Evolutionary conservation across 768 basidiomycete genomes (phyloP), one percentile per base, ranked within the genome.

Genomic region (Grammothele lineata): DNA sequence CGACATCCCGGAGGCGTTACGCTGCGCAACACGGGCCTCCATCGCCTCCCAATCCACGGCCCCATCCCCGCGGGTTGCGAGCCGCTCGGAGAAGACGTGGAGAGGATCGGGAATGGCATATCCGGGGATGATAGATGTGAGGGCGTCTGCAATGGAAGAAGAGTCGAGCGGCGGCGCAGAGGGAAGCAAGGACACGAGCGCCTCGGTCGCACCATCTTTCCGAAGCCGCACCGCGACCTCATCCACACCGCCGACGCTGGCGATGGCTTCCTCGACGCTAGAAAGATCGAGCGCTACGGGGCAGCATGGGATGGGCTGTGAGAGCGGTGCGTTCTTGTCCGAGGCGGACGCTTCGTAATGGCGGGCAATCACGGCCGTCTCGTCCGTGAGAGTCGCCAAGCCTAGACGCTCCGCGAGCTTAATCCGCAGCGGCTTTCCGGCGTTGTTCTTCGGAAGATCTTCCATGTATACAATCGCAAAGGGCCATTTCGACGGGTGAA

Each of bases 401-500:
- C 63, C 66, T n/a, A 75, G 62, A 0, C 75, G 69, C 37, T 64
- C 64, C 22, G 70, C 62, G 25, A 75, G 60, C 40, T 69, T 69
- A 56, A 74, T 73, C 10, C 74, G 68, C 10, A 74, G 61, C n/a
- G 71, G 69, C 57, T 76, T 75, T 37, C 74, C 74, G 23, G 72
- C 70, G 39, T 64, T 70, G 59, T 75, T 75, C 60, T 73, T 74
- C 8, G 75, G 75, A 4, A 76, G 50, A 43, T 70, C 69, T 32
- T 68, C 62, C 68, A 76, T 75, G 54, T 73, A 76, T 14, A 76
- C 68, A 26, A 76, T 51, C 1, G 63, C 67, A 53, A 70, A 75
- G 0, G 75, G 75, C 75, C 75, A 76, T 58, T 74, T 75, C 5
- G 72, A 71, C 12, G 75, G 73, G 47, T 75, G 75, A 5, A 76